A percentile compares a stretch with the other conserved stretches of the same genome.
phyloP scores from a whole-genome alignment of 805 yeast genomes.

The Hanseniaspora singularis region DNA sequence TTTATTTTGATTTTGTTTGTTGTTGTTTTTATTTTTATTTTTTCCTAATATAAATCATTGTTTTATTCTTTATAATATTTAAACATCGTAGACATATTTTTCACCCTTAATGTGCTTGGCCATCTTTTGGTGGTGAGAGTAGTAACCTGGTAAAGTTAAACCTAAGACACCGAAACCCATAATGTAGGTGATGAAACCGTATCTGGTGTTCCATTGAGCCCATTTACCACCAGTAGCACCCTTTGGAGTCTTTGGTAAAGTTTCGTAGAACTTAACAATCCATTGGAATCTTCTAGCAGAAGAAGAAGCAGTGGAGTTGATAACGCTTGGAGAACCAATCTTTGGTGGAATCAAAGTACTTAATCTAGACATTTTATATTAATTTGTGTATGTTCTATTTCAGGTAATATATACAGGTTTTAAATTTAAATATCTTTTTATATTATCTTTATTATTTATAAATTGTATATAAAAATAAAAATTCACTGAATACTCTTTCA shows the following conservation, averaged over 20 bases:
- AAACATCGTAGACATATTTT: conserved; percentile 15
- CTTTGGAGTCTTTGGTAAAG: conserved; percentile 74
- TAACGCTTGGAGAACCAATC: conserved; percentile 74
- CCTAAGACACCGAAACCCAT: conserved; percentile 13
- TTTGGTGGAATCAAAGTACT: conserved; percentile 97
- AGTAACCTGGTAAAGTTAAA: conserved; percentile 15
- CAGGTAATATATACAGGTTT: too few species aligned
- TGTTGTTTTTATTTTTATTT: too few species aligned
- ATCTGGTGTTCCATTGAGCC: conserved; percentile 43
- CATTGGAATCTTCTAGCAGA: conserved; percentile 93
- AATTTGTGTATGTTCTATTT: conserved; percentile 5
- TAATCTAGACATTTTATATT: conserved; percentile 83
- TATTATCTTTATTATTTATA: not conserved
- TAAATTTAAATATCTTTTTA: not conserved
- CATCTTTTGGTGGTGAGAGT: conserved; percentile 14
- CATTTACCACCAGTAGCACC: conserved; percentile 67
- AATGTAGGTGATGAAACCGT: conserved; percentile 13
- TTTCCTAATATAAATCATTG: too few species aligned
- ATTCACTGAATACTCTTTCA: too few species aligned
- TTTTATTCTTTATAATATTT: too few species aligned
- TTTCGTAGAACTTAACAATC: conserved; percentile 90
- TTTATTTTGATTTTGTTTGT: too few species aligned
- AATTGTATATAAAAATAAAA: too few species aligned
- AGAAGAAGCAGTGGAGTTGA: conserved; percentile 87
- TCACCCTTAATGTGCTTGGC: conserved; percentile 15